phyloP scores from a whole-genome alignment of 768 basidiomycete genomes.

The Hygrophorus russula region DNA sequence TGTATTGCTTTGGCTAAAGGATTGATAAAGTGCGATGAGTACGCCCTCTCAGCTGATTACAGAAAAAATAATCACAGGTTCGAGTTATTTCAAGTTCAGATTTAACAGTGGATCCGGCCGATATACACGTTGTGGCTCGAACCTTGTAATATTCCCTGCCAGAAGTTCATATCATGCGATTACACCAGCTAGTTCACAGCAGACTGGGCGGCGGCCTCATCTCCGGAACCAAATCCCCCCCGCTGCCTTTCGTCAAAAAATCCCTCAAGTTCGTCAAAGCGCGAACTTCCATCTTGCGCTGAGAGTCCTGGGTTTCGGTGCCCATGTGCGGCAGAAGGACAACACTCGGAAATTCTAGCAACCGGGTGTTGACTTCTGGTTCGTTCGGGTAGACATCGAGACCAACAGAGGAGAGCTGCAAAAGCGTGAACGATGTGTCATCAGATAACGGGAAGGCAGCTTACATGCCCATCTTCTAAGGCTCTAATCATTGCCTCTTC shows the following conservation, averaged over 20 bases:
- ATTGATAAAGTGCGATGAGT: too few relatives aligned
- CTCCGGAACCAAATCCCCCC: constrained; percentile 62
- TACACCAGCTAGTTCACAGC: too few relatives aligned
- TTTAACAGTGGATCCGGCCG: too few relatives aligned
- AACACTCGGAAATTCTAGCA: constrained; percentile 75
- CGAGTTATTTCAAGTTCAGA: too few relatives aligned
- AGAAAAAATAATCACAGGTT: too few relatives aligned
- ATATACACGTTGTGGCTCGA: too few relatives aligned
- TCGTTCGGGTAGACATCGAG: constrained; percentile 84
- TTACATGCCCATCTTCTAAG: constrained; percentile 77
- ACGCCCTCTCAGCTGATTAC: too few relatives aligned
- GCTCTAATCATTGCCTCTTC: constrained; percentile 81
- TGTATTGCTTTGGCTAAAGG: too few relatives aligned
- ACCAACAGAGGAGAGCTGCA: constrained; percentile 67
- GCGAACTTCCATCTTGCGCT: constrained; percentile 77
- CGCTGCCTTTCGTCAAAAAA: constrained; percentile 51
- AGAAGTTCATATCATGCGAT: too few relatives aligned
- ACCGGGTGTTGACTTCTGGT: constrained; percentile 65
- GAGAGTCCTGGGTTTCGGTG: constrained; percentile 74
- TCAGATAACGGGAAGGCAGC: constrained; percentile 13
- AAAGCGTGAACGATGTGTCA: constrained; percentile 5
- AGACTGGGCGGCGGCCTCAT: constrained; percentile 13
- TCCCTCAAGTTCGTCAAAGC: constrained; percentile 69
- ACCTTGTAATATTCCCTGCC: too few relatives aligned
- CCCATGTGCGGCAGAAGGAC: constrained; percentile 90